These are phyloP conservation scores for Pseudogymnoascus destructans DNA, from an alignment of 2,329 filamentous ascomycete species.

Conservation along the genomic window DNA sequence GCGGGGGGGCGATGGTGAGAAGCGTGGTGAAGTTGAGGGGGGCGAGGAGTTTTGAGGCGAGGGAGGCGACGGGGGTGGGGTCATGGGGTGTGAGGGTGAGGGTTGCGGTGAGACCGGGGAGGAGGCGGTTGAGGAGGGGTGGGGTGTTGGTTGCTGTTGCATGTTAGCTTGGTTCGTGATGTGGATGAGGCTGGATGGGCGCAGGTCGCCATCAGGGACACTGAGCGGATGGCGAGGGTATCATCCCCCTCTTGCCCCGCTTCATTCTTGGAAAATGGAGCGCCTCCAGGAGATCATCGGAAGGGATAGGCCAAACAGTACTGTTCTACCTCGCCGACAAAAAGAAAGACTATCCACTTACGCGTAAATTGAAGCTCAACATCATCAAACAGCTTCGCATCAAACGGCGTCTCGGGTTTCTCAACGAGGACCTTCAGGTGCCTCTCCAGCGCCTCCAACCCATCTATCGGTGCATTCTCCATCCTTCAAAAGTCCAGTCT, in stretches of 20 bases:
- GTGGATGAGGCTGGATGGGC: background rate
- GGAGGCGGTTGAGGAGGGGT: slow-evolving; percentile 37
- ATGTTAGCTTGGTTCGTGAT: background rate
- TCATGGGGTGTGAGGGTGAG: slow-evolving; percentile 39
- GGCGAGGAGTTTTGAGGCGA: slow-evolving; percentile 42
- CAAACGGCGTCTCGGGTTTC: slow-evolving; percentile 31
- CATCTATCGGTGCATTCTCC: slow-evolving; percentile 35
- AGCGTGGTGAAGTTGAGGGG: slow-evolving; percentile 40
- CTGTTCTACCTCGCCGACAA: background rate
- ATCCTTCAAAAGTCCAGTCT: slow-evolving; percentile 14
- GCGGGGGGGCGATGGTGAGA: slow-evolving; percentile 38
- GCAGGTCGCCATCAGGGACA: background rate
- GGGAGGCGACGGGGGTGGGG: slow-evolving; percentile 36
- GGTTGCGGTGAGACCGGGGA: slow-evolving; percentile 40
- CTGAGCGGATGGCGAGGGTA: background rate
- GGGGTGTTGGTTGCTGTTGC: slow-evolving; percentile 37
- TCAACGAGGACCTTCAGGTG: slow-evolving; percentile 40
- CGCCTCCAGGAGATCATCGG: background rate
- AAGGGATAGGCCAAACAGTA: background rate
- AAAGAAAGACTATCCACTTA: slow-evolving; percentile 19
- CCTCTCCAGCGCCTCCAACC: slow-evolving; percentile 39
- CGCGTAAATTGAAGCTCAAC: slow-evolving; percentile 46
- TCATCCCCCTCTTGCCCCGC: background rate
- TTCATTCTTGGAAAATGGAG: background rate
- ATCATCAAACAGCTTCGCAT: slow-evolving; percentile 42